Evolutionary conservation across 257 asterid species (phyloP).

Genomic region (Anisodus acutangulus): DNA sequence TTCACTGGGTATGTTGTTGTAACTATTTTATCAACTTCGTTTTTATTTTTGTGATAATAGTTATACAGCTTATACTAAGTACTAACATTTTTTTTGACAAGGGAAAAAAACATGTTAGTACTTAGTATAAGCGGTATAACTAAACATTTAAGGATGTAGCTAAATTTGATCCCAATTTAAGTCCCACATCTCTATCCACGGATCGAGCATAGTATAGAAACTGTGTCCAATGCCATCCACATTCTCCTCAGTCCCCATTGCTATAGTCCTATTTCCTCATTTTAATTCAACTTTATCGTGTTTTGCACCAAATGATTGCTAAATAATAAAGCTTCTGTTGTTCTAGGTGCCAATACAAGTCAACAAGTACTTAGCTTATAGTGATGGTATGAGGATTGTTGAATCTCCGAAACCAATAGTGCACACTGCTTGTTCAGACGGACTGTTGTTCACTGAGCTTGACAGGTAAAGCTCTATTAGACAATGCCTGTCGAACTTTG

Average conservation of each 20-base stretch:
- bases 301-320: neutral
- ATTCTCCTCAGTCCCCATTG: neutral
- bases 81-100: no score
- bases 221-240: neutral
- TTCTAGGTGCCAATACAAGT: slow-evolving; percentile 64
- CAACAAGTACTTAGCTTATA: slow-evolving; percentile 57
- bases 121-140: no score
- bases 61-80: neutral
- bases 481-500: neutral
- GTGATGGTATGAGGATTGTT: slow-evolving; percentile 57
- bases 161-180: neutral
- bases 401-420: slow-evolving; percentile 50
- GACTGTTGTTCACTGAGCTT: slow-evolving; percentile 43
- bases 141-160: no score
- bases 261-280: neutral
- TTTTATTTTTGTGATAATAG: no score
- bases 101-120: neutral
- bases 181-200: neutral
- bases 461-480: slow-evolving; percentile 43
- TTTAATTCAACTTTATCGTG: neutral
- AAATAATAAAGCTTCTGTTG: neutral
- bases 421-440: slow-evolving; percentile 39
- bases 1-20: no score
- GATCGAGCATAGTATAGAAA: neutral
- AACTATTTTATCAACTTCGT: no score